phyloP scores from a whole-genome alignment of 768 basidiomycete species.

The Rickenella mellea region DNA sequence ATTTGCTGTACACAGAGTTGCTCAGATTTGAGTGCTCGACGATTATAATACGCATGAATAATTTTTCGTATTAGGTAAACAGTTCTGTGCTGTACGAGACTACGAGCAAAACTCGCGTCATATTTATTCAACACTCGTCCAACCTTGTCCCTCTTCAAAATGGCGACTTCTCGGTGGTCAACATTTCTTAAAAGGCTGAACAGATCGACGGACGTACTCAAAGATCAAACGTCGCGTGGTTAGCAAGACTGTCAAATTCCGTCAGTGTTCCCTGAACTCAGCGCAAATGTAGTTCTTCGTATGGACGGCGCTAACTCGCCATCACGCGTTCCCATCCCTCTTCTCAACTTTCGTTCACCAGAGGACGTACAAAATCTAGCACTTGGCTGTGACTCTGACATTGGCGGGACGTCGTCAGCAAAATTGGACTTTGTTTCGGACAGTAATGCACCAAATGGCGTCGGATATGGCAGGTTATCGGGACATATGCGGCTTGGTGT shows the following conservation, averaged over 20 bases:
- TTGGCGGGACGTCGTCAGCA: constrained; percentile 77
- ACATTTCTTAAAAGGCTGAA: neutral
- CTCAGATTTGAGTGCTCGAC: too few relatives aligned
- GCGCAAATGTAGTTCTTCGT: constrained; percentile 41
- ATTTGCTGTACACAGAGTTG: too few relatives aligned
- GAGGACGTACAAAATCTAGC: constrained; percentile 57
- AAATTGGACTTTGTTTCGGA: constrained; percentile 57
- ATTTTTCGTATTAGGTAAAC: neutral
- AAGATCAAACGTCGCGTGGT: neutral
- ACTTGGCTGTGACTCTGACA: constrained; percentile 79
- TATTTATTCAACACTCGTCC: neutral
- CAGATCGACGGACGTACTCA: neutral
- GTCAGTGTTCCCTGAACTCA: neutral
- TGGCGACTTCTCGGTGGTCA: neutral
- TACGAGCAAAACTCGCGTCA: neutral
- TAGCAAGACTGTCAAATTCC: neutral
- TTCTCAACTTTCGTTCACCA: constrained; percentile 54
- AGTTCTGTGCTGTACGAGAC: neutral
- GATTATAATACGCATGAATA: too few relatives aligned
- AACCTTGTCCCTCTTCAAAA: neutral
- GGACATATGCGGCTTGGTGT: constrained; percentile 71
- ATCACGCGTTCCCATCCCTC: constrained; percentile 47
- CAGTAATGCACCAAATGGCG: constrained; percentile 35
- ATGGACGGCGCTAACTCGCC: constrained; percentile 73
- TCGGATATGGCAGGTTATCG: constrained; percentile 64